Evolutionary conservation across 495 filamentous ascomycete species (phyloP), one percentile per base, ranked within the genome.

Genomic region (Xylaria scruposa): DNA sequence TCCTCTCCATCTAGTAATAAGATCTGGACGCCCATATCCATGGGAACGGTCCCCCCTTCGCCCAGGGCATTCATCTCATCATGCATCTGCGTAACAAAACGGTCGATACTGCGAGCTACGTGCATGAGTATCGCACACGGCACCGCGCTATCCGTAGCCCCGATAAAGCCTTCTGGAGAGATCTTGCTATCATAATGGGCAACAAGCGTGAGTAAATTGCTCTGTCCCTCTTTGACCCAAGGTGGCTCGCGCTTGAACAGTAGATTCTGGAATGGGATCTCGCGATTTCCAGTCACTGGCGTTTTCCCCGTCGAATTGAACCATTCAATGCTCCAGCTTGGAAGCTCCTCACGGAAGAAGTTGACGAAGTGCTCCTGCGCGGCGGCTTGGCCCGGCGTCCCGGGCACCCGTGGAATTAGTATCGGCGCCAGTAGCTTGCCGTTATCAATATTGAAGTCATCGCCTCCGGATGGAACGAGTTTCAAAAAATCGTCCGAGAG

Each of bases 151-250:
- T 99, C 96, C 31, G 91, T 95, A 0, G 94, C 96, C 7, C 96
- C 96, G 64, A 99, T 94, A 79, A 99, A 99, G 0, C 94, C 96
- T 71, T 91, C 80, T 0, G 97, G 97, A 12, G 85, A 83, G 36
- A 93, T 85, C 81, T 96, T 92, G 78, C 89, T 93, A 75, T 99
- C 96, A 82, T 97, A 99, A 83, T 99, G 96, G 56, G 96, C 96
- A 29, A 94, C 97, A 40, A 98, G 85, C 13, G 94, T 94, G 76
- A 98, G 80, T 31, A 94, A 81, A 26, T 91, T 91, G 17, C 94
- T 89, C 68, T 97, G 91, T 1, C 94, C 95, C 2, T 83, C 78
- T 4, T 81, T 74, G 2, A 89, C 83, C 90, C 93, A 94, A 2
- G 96, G 96, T 31, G 96, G 96, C 79, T 99, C 95, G 65, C 94